A percentile compares a stretch with the other conserved stretches of the same genome.
Evolutionary conservation across 1,139 yeast species (phyloP).

Genomic region (Hyphopichia burtonii): DNA sequence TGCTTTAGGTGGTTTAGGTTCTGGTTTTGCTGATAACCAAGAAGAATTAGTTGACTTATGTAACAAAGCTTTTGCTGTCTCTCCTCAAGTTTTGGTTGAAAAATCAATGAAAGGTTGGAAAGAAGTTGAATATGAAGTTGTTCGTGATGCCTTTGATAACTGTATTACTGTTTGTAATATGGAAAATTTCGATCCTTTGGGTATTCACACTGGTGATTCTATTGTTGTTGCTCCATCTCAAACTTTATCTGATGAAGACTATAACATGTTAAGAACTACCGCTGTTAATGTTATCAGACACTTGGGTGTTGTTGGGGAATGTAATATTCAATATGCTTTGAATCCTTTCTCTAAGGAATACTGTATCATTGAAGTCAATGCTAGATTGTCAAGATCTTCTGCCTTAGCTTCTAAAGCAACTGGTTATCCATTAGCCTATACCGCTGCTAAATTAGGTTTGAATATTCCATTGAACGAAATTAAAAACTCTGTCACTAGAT

Average conservation of each 20-base stretch:
- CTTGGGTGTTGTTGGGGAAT: conserved; percentile 98
- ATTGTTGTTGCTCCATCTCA: conserved; percentile 99
- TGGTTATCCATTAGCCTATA: conserved; percentile 96
- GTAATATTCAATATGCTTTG: conserved; percentile 96
- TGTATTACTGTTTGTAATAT: conserved; percentile 98
- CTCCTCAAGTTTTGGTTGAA: conserved; percentile 95
- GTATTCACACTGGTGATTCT: conserved; percentile 98
- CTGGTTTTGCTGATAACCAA: conserved; percentile 89
- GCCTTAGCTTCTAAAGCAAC: conserved; percentile 98
- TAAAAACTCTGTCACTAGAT: conserved; percentile 94
- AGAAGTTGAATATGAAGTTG: conserved; percentile 98
- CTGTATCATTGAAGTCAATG: conserved; percentile 96
- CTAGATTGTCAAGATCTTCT: conserved; percentile 94
- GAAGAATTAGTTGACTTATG: conserved; percentile 83
- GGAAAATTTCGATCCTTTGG: conserved; percentile 98
- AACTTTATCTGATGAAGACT: conserved; percentile 94
- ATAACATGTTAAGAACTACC: conserved; percentile 95
- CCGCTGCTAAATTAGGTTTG: conserved; percentile 95
- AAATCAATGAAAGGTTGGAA: conserved; percentile 98
- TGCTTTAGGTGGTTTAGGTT: conserved; percentile 96
- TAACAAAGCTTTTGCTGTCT: conserved; percentile 81
- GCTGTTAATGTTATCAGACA: conserved; percentile 97
- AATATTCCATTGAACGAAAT: conserved; percentile 94
- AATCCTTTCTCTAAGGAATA: conserved; percentile 95
- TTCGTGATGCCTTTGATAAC: conserved; percentile 92